These are phyloP conservation scores for Carallia brachiata DNA, from an alignment of 345 rosid species.

Conservation along the genomic window DNA sequence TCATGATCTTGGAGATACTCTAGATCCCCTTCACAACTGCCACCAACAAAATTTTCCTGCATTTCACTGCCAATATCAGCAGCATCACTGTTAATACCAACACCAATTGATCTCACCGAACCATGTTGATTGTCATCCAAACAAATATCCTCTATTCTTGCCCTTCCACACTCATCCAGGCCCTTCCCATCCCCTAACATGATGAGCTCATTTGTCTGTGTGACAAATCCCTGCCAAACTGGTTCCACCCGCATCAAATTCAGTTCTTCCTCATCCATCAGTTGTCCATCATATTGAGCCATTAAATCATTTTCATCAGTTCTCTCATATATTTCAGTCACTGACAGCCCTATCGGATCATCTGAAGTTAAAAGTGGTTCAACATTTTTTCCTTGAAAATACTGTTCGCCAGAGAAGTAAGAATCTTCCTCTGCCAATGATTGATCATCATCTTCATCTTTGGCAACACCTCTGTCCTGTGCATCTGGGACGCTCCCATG, in stretches of 20 bases:
- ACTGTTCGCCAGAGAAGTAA: constrained; percentile 86
- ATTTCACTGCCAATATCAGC: constrained; percentile 93
- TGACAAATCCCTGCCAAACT: constrained; percentile 96
- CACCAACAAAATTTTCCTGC: constrained; percentile 88
- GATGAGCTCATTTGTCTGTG: constrained; percentile 70
- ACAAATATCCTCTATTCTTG: constrained; percentile 54
- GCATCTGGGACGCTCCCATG: constrained; percentile 78
- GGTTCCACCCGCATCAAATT: constrained; percentile 78
- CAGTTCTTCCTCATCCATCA: constrained; percentile 84
- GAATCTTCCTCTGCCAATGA: constrained; percentile 96
- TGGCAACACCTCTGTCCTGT: constrained; percentile 70
- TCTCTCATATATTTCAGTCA: constrained; percentile 60
- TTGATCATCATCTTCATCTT: constrained; percentile 87
- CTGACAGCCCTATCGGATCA: constrained; percentile 68
- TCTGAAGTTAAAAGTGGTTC: constrained; percentile 67
- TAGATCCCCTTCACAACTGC: constrained; percentile 85
- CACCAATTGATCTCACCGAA: constrained; percentile 96
- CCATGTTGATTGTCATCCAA: constrained; percentile 85
- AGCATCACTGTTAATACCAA: constrained; percentile 87
- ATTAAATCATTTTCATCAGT: constrained; percentile 59
- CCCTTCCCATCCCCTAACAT: constrained; percentile 58
- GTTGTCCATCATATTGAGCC: constrained; percentile 72
- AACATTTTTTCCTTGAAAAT: constrained; percentile 57
- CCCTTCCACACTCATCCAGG: constrained; percentile 43
- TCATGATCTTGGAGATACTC: constrained; percentile 77